These are phyloP conservation scores for Lumnitzera racemosa DNA, from an alignment of 345 rosid genomes.

Conservation along the genomic window DNA sequence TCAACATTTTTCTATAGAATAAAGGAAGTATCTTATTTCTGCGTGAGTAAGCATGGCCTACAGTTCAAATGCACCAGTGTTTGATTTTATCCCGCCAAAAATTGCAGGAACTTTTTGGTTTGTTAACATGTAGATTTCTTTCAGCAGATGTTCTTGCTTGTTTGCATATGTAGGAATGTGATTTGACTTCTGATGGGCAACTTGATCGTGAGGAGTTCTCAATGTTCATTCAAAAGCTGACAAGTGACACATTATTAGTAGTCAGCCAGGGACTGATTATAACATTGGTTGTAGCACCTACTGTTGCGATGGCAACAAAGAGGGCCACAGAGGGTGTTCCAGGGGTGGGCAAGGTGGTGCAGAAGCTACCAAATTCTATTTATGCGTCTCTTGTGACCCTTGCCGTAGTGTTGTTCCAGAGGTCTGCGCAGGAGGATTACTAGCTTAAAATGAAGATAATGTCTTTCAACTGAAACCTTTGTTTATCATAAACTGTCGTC, in stretches of 20 bases:
- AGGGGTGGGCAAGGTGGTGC: constrained; percentile 74
- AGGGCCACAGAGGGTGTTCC: constrained; percentile 85
- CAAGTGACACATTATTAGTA: constrained; percentile 50
- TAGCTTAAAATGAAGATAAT: constrained; percentile 1
- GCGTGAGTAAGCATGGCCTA: no score
- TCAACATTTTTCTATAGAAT: no score
- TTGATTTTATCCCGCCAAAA: no score
- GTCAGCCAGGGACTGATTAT: constrained; percentile 80
- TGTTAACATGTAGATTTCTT: not conserved
- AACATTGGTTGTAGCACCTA: constrained; percentile 77
- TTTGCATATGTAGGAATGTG: constrained; percentile 42
- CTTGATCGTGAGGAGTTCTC: constrained; percentile 70
- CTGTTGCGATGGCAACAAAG: constrained; percentile 84
- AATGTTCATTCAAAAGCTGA: constrained; percentile 47
- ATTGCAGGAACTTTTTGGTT: not conserved
- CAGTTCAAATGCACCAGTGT: no score
- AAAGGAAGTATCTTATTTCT: no score
- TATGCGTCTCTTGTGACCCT: constrained; percentile 84
- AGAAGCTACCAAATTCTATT: constrained; percentile 64
- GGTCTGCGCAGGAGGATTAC: constrained; percentile 16
- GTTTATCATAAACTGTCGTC: no score
- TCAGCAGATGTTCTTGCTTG: not conserved
- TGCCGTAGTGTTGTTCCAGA: constrained; percentile 59
- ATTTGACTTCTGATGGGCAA: constrained; percentile 72
- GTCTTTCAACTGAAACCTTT: no score